These are phyloP conservation scores for Boletus reticuloceps DNA, from an alignment of 768 basidiomycete genomes.

Conservation along the genomic window DNA sequence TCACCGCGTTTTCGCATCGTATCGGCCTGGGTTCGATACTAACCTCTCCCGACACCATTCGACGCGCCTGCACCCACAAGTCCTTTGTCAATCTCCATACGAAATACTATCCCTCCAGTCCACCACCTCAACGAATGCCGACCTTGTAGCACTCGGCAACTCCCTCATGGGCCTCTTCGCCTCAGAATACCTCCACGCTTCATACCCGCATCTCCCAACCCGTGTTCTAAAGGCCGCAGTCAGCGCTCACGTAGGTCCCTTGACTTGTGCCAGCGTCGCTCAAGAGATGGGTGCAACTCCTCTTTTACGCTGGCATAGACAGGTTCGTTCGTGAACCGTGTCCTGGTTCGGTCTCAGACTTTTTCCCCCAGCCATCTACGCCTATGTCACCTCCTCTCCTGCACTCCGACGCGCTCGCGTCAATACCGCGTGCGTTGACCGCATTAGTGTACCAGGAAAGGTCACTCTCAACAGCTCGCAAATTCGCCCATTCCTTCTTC, in stretches of 20 bases:
- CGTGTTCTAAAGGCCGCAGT: conserved; percentile 89
- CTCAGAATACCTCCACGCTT: conserved; percentile 72
- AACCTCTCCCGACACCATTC: conserved; percentile 50
- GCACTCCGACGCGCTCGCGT: conserved; percentile 86
- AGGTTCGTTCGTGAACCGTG: conserved; percentile 39
- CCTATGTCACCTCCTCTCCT: conserved; percentile 50
- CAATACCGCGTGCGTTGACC: conserved; percentile 81
- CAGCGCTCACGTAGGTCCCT: conserved; percentile 87
- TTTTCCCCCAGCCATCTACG: conserved; percentile 43
- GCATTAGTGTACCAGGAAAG: conserved; percentile 87
- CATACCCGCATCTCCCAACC: conserved; percentile 89
- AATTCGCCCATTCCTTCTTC: conserved; percentile 89
- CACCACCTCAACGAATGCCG: conserved; percentile 66
- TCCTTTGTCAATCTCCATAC: conserved; percentile 59
- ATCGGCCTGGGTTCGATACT: conserved; percentile 67
- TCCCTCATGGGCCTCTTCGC: conserved; percentile 88
- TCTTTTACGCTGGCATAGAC: conserved; percentile 79
- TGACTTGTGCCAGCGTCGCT: conserved; percentile 80
- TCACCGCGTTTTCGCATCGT: conserved; percentile 74
- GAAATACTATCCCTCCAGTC: conserved; percentile 54
- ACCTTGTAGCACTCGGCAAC: conserved; percentile 78
- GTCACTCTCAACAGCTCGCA: conserved; percentile 81
- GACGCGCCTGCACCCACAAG: conserved; percentile 78
- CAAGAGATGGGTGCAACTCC: conserved; percentile 79
- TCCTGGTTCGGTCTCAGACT: not conserved